These are phyloP conservation scores for Tympanopsis confertula DNA, from an alignment of 2,329 filamentous ascomycete genomes.

Conservation along the genomic window DNA sequence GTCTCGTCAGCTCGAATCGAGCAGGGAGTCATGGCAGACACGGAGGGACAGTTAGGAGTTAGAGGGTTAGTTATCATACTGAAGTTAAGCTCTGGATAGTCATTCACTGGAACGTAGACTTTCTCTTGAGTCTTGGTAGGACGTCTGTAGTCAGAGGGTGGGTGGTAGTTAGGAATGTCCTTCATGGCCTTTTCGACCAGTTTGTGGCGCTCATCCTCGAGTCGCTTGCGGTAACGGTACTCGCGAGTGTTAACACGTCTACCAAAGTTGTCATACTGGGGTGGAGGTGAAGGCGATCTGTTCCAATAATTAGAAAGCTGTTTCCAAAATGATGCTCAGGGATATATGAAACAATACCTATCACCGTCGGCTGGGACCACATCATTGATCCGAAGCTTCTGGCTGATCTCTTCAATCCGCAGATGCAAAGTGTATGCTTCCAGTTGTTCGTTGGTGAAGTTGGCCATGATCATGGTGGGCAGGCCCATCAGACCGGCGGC, in stretches of 20 bases:
- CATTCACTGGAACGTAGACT: slow-evolving; percentile 99
- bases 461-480: slow-evolving; percentile 87
- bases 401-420: slow-evolving; percentile 96
- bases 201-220: slow-evolving; percentile 98
- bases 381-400: slow-evolving; percentile 98
- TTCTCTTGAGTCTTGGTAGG: slow-evolving; percentile 99
- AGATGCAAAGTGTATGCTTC: slow-evolving; percentile 94
- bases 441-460: slow-evolving; percentile 97
- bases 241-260: slow-evolving; percentile 98
- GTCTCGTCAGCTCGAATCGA: neutral
- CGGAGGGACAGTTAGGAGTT: slow-evolving; percentile 57
- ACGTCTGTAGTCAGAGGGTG: slow-evolving; percentile 93
- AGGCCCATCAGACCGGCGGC: slow-evolving; percentile 95
- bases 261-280: slow-evolving; percentile 98
- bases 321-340: neutral
- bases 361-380: slow-evolving; percentile 94
- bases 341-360: slow-evolving; percentile 41
- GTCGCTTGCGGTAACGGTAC: slow-evolving; percentile 92
- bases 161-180: slow-evolving; percentile 98
- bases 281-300: slow-evolving; percentile 88
- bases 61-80: slow-evolving; percentile 99
- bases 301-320: slow-evolving; percentile 3
- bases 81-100: slow-evolving; percentile 99
- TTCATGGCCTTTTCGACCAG: slow-evolving; percentile 99
- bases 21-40: slow-evolving; percentile 20